Conservation (phyloP, 169 alveolate species). For the Toxoplasma gondii region DNA sequence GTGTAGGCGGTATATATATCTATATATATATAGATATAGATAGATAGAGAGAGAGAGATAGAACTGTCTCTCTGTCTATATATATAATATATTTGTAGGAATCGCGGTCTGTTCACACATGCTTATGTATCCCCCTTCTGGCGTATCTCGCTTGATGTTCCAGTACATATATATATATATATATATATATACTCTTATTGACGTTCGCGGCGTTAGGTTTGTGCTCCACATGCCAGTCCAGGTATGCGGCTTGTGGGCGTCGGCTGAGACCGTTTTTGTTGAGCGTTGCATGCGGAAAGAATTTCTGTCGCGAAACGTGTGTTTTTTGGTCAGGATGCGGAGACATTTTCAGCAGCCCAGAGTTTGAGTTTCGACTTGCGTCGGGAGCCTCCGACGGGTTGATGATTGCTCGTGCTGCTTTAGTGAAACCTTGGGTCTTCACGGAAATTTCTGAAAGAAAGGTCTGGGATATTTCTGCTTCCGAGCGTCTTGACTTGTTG, state of each 20-base stretch:
- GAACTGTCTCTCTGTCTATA: no score
- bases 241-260: no score
- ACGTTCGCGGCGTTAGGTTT: not conserved
- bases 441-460: conserved; percentile 80
- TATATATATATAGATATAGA: no score
- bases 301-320: not conserved
- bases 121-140: no score
- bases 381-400: conserved; percentile 70
- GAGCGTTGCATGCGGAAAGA: no score
- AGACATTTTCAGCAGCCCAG: conserved; percentile 76
- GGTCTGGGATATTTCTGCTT: conserved; percentile 85
- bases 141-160: not conserved
- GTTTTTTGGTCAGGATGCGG: conserved; percentile 77
- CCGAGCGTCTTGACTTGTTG: conserved; percentile 82
- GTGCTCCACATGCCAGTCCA: no score
- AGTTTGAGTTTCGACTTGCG: conserved; percentile 61
- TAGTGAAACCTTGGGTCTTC: conserved; percentile 88
- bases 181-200: not conserved
- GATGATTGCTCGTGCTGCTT: conserved; percentile 87
- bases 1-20: not conserved
- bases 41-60: no score
- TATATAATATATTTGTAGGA: no score
- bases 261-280: no score
- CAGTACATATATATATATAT: not conserved
- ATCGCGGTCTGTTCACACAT: no score